phyloP scores from a whole-genome alignment of 495 filamentous ascomycete species.

The Talaromyces borbonicus region DNA sequence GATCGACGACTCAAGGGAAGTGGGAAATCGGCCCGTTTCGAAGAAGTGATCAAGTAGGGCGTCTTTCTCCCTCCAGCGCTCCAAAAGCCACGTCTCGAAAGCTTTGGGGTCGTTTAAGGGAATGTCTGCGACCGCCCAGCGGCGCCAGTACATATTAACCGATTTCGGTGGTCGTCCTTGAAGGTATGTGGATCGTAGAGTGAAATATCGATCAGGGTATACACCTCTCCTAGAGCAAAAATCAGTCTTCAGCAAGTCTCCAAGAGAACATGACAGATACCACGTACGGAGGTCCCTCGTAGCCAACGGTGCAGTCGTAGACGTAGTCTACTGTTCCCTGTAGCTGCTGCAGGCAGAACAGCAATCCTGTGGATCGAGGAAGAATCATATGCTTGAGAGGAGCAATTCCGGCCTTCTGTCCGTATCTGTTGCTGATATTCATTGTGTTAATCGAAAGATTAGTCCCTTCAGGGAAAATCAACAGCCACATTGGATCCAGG shows the following conservation, averaged over 20 bases:
- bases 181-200: conserved; percentile 50
- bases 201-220: conserved; percentile 58
- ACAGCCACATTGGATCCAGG: conserved; percentile 60
- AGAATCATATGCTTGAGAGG: conserved; percentile 48
- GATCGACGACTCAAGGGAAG: conserved; percentile 39
- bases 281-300: conserved; percentile 60
- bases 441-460: conserved; percentile 53
- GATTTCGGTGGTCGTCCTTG: conserved; percentile 59
- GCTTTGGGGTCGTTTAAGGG: conserved; percentile 47
- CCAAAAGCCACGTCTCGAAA: conserved; percentile 49
- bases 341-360: conserved; percentile 54
- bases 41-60: conserved; percentile 47
- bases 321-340: conserved; percentile 52
- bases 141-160: conserved; percentile 63
- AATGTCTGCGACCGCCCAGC: conserved; percentile 47
- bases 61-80: conserved; percentile 57
- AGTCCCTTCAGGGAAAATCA: conserved; percentile 63
- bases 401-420: conserved; percentile 41
- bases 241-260: conserved; percentile 2
- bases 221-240: conserved; percentile 36
- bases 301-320: conserved; percentile 61
- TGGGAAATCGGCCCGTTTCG: conserved; percentile 51
- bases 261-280: conserved; percentile 11
- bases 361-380: conserved; percentile 53
- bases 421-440: conserved; percentile 43